A percentile compares a stretch with the other conserved stretches of the same genome.
Conservation (phyloP, 2,329 filamentous ascomycete species). For the Penicillium psychrosexuale region DNA sequence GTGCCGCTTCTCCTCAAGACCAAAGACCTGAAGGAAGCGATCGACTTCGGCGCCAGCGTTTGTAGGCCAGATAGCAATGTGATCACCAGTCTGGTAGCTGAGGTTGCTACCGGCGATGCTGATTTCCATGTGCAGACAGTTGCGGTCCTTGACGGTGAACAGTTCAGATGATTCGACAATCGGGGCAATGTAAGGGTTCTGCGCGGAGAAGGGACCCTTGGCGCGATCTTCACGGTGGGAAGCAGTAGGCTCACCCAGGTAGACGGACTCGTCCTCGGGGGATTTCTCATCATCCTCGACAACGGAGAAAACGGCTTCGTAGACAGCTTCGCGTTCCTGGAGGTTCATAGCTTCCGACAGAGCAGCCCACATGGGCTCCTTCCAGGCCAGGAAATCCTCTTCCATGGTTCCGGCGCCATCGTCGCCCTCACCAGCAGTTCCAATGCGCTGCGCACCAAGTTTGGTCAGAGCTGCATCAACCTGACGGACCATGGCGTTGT, state of each 20-base stretch:
- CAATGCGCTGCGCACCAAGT: slow-evolving; percentile 79
- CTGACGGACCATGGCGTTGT: slow-evolving; percentile 96
- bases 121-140: slow-evolving; percentile 95
- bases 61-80: slow-evolving; percentile 95
- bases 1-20: slow-evolving; percentile 71
- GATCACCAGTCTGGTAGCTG: slow-evolving; percentile 92
- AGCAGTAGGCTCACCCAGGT: slow-evolving; percentile 93
- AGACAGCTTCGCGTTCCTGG: slow-evolving; percentile 92
- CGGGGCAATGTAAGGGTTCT: slow-evolving; percentile 95
- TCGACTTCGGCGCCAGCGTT: slow-evolving; percentile 92
- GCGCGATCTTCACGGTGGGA: slow-evolving; percentile 82
- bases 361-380: slow-evolving; percentile 96
- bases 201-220: slow-evolving; percentile 89
- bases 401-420: slow-evolving; percentile 99
- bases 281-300: slow-evolving; percentile 71
- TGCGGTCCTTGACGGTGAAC: slow-evolving; percentile 83
- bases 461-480: slow-evolving; percentile 77
- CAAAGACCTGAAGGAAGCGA: slow-evolving; percentile 76
- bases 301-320: slow-evolving; percentile 88
- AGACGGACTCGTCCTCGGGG: slow-evolving; percentile 75
- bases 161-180: slow-evolving; percentile 88
- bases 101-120: slow-evolving; percentile 87
- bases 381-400: slow-evolving; percentile 98
- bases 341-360: slow-evolving; percentile 79
- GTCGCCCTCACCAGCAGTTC: slow-evolving; percentile 88